phyloP scores from a whole-genome alignment of 768 basidiomycete genomes.

The Dacryopinax primogenitus region DNA sequence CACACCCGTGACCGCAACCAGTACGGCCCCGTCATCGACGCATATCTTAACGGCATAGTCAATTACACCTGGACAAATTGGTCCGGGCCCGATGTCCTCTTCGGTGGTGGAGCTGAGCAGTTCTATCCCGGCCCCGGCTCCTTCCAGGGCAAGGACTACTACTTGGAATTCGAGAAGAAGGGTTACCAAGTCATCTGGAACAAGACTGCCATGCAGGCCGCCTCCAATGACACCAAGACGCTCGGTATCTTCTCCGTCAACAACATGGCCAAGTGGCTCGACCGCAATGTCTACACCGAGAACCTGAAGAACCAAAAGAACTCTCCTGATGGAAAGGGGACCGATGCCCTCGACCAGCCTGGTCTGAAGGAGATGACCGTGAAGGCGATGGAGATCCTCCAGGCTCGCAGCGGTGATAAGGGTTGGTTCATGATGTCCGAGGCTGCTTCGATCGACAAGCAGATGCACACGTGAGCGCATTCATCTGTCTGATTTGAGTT shows the following conservation, averaged over 20 bases:
- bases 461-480: neutral
- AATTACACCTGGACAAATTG: constrained; percentile 28
- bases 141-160: constrained; percentile 19
- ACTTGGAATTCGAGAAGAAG: constrained; percentile 17
- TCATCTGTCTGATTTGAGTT: neutral
- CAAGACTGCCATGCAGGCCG: constrained; percentile 25
- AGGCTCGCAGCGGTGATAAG: constrained; percentile 23
- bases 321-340: neutral
- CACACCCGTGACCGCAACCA: constrained; percentile 23
- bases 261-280: constrained; percentile 30
- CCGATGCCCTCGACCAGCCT: constrained; percentile 23
- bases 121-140: constrained; percentile 23
- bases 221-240: constrained; percentile 23
- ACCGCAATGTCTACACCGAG: constrained; percentile 26
- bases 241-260: constrained; percentile 27
- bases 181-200: constrained; percentile 27
- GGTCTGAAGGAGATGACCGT: constrained; percentile 32
- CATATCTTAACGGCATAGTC: constrained; percentile 25
- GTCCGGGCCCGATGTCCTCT: constrained; percentile 23
- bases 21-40: constrained; percentile 26
- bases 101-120: constrained; percentile 28
- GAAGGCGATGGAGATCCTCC: constrained; percentile 30
- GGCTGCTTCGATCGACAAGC: constrained; percentile 26
- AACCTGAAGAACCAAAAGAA: constrained; percentile 17
- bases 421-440: constrained; percentile 30